A percentile compares a stretch with the other conserved stretches of the same genome.
These are phyloP conservation scores for Dovyalis caffra DNA, from an alignment of 345 rosid genomes.

Conservation along the genomic window DNA sequence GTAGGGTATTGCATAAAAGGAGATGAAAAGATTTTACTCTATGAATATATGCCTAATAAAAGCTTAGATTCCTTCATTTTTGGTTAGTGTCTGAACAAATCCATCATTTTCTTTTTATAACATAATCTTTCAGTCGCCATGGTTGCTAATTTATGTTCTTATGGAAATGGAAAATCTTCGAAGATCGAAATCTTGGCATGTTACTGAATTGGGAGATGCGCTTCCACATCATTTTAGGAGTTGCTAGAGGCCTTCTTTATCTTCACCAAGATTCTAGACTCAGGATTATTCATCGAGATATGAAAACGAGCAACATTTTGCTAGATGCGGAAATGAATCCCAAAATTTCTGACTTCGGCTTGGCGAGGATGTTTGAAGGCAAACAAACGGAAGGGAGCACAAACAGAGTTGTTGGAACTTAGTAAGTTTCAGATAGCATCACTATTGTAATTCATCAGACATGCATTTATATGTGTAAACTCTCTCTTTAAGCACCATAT, in stretches of 20 bases:
- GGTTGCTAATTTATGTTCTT: not conserved
- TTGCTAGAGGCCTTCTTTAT: not conserved
- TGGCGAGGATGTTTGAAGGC: too few species aligned
- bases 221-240: not conserved
- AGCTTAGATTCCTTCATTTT: not conserved
- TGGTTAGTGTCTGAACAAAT: not conserved
- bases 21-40: conserved; percentile 15
- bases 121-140: not conserved
- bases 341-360: too few species aligned
- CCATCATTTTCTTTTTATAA: not conserved
- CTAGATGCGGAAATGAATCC: too few species aligned
- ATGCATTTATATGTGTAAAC: too few species aligned
- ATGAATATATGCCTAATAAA: conserved; percentile 9
- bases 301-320: too few species aligned
- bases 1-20: conserved; percentile 16
- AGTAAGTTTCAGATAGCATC: not conserved
- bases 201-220: not conserved
- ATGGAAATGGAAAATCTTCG: not conserved
- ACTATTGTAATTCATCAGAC: not conserved
- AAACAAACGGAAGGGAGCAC: too few species aligned
- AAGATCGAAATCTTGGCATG: not conserved
- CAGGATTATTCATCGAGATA: not conserved
- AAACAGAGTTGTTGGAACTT: too few species aligned
- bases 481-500: too few species aligned
- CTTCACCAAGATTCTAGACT: not conserved